Conservation (phyloP, 768 basidiomycete genomes). For the Tylopilus intermedius region DNA sequence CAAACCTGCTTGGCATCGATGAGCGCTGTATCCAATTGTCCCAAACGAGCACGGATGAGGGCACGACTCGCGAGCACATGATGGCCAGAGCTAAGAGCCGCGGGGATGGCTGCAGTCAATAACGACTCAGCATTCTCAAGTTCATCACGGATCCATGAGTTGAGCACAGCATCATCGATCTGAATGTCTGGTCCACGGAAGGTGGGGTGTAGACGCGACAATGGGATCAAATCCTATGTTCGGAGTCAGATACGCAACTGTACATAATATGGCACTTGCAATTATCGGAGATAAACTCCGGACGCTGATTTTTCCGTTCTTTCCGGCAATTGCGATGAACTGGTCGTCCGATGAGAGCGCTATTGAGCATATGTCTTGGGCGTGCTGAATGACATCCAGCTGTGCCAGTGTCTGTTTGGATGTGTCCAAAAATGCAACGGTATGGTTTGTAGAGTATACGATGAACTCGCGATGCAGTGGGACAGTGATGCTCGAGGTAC, state of each 20-base stretch:
- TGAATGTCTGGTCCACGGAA: neutral
- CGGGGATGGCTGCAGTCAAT: neutral
- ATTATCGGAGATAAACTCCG: neutral
- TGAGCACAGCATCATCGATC: neutral
- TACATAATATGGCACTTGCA: neutral
- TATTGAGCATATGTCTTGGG: neutral
- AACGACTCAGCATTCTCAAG: neutral
- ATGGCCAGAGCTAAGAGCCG: neutral
- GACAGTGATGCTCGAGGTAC: neutral
- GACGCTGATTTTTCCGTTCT: neutral
- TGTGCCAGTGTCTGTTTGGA: neutral
- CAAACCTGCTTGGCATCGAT: slow-evolving; percentile 1
- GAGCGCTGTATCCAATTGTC: neutral
- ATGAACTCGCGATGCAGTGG: neutral
- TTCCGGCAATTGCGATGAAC: neutral
- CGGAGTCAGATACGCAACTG: neutral
- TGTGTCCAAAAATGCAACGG: neutral
- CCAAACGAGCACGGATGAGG: neutral
- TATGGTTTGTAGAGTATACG: neutral
- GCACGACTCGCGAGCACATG: neutral
- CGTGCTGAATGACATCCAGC: neutral
- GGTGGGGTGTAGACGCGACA: neutral
- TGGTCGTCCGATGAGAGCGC: neutral
- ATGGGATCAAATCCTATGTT: neutral
- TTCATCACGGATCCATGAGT: neutral